phyloP scores from a whole-genome alignment of 2,329 filamentous ascomycete species.

The Pyrenophora teres region DNA sequence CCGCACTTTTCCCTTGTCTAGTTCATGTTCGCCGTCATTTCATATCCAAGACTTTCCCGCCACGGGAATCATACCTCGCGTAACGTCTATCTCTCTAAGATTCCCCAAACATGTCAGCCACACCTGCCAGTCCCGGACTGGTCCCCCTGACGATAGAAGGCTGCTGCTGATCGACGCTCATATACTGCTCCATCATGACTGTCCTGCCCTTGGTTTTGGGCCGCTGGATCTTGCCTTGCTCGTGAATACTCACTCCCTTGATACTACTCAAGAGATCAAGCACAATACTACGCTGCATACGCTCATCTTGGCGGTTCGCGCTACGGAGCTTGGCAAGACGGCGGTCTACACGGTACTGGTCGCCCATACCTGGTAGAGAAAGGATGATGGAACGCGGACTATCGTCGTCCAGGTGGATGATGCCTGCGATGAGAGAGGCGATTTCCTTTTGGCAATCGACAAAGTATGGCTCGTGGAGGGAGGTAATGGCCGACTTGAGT shows the following conservation, averaged over 20 bases:
- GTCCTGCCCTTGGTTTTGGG: constrained; percentile 38
- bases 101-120: constrained; percentile 52
- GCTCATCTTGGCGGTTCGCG: constrained; percentile 60
- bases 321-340: constrained; percentile 50
- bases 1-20: no score
- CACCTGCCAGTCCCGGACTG: constrained; percentile 49
- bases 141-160: constrained; percentile 46
- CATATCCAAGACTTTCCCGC: no score
- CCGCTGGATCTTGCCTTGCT: constrained; percentile 79
- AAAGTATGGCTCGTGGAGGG: constrained; percentile 93
- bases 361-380: constrained; percentile 75
- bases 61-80: no score
- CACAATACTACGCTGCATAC: constrained; percentile 79
- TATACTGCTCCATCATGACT: constrained; percentile 48
- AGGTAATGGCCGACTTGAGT: constrained; percentile 85
- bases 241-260: constrained; percentile 88
- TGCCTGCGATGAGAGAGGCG: constrained; percentile 82
- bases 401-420: constrained; percentile 75
- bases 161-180: constrained; percentile 48
- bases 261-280: constrained; percentile 84
- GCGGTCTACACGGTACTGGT: constrained; percentile 64
- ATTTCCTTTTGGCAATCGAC: constrained; percentile 94
- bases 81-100: background rate
- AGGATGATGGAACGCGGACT: constrained; percentile 79
- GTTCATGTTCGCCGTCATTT: no score